Evolutionary conservation across 108 stramenopile genomes (phyloP), one percentile per base, ranked within the genome.

Genomic region (Cyclostephanos invisitatus): DNA sequence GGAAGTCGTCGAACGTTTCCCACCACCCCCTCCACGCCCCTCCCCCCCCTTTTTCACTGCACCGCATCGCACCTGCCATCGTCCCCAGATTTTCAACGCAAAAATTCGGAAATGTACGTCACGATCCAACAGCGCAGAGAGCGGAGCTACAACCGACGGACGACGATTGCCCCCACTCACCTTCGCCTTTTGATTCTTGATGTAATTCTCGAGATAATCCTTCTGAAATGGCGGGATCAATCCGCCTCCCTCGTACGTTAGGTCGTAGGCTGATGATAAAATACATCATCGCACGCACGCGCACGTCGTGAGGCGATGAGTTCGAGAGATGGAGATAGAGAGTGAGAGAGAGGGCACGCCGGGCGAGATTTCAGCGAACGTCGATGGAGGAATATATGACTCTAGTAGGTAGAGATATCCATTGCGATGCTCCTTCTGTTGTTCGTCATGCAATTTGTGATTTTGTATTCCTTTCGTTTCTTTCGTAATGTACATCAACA

Each of bases 261-360:
- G 56, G 15, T 58, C 56, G 28, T 58, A 58, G 27, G 56, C 56
- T 58, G 48, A 49, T 5, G 48, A 49, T 49, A 18, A 49, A 5
- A 49, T 32, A 32, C 4, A 32, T 32, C 4, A 32, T 32, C 2
- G 4, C 4, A 32, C 4, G 32, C 32, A 32, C 32, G 48, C 6
- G 48, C 48, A 5, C 18, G 48, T 49, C n/a, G 48, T 32, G 4
- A 32, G n/a, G n/a, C n/a, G n/a, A n/a, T n/a, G n/a, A n/a, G n/a
- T 32, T 32, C 32, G 4, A 49, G 18, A 49, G 48, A 4, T 5
- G 48, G 48, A 49, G 15, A 18, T 2, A n/a, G n/a, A n/a, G 48
- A 49, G 18, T 5, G 18, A 49, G 48, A 4, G 48, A 2, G 48
- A 49, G 32, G 3, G 32, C 32, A 4, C 32, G 32, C 32, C 32